A percentile compares a stretch with the other conserved stretches of the same genome.
These are phyloP conservation scores for Metschnikowia baotianmanensis DNA, from an alignment of 805 yeast genomes.

Conservation along the genomic window DNA sequence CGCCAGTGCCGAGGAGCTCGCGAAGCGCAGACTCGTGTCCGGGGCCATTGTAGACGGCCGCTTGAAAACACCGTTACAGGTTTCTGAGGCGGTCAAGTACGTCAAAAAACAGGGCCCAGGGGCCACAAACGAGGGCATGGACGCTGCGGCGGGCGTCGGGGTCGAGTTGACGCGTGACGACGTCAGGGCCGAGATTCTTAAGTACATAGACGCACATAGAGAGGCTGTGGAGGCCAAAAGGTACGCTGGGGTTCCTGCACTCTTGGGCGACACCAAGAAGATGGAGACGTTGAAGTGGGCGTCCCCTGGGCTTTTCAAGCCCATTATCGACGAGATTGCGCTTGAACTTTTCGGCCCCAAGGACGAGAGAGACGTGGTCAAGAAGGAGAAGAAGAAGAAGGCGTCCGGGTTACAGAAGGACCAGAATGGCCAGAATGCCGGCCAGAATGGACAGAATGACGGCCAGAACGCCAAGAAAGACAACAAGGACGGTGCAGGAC, in stretches of 20 bases:
- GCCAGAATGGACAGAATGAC: no score
- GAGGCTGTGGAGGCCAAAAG: conserved; percentile 66
- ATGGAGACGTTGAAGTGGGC: conserved; percentile 88
- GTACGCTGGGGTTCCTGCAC: conserved; percentile 73
- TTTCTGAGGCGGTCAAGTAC: conserved; percentile 78
- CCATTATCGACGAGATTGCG: conserved; percentile 77
- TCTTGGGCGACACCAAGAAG: conserved; percentile 74
- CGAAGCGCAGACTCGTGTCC: conserved; percentile 51
- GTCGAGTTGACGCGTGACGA: conserved; percentile 64
- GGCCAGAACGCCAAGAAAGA: no score
- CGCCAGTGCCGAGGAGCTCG: conserved; percentile 20
- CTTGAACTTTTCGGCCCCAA: conserved; percentile 82
- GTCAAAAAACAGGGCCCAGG: conserved; percentile 48
- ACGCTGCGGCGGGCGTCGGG: conserved; percentile 76
- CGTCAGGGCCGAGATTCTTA: conserved; percentile 54
- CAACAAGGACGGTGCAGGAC: conserved; percentile 19
- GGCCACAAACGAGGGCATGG: conserved; percentile 50
- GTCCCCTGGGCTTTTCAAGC: conserved; percentile 80
- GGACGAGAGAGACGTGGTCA: conserved; percentile 86
- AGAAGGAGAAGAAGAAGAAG: conserved; percentile 70
- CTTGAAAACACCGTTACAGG: conserved; percentile 66
- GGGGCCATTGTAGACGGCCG: conserved; percentile 63
- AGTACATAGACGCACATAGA: conserved; percentile 58
- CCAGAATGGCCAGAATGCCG: conserved; percentile 8
- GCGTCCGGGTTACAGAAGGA: conserved; percentile 20